A percentile compares a stretch with the other conserved stretches of the same genome.
These are phyloP conservation scores for Yarrowia sp. DNA, from an alignment of 805 yeast genomes.

Conservation along the genomic window DNA sequence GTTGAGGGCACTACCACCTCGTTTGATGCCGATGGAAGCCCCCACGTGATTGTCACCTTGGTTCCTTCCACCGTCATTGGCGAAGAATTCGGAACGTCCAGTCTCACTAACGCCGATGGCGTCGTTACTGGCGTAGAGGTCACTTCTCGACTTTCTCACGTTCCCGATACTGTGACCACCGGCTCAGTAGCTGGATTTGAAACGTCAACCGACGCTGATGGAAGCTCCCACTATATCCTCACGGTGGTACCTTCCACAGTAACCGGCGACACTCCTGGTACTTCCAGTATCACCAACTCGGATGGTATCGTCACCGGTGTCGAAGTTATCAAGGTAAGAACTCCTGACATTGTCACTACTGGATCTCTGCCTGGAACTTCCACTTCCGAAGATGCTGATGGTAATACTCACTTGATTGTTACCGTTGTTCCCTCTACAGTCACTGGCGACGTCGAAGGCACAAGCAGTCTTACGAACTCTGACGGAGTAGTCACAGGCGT, in stretches of 20 bases:
- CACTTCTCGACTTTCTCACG: background rate
- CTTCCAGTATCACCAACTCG: background rate
- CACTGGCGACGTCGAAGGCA: background rate
- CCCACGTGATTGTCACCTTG: too few species aligned
- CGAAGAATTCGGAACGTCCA: too few species aligned
- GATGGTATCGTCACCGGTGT: background rate
- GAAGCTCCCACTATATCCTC: background rate
- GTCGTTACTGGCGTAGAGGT: conserved; percentile 1
- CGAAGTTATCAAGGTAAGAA: background rate
- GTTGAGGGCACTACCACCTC: too few species aligned
- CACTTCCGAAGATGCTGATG: background rate
- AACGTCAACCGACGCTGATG: background rate
- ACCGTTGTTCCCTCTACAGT: background rate
- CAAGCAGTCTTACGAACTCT: background rate
- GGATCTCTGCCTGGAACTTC: background rate
- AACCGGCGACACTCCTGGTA: background rate
- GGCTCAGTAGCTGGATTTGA: background rate
- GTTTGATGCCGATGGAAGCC: too few species aligned
- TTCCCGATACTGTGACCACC: background rate
- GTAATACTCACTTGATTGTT: background rate
- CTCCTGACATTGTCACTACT: background rate
- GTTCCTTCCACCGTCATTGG: too few species aligned
- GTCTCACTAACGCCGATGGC: too few species aligned
- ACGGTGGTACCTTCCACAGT: background rate
- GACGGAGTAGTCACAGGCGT: background rate